These are phyloP conservation scores for Echria macrotheca DNA, from an alignment of 495 filamentous ascomycete genomes.

Conservation along the genomic window DNA sequence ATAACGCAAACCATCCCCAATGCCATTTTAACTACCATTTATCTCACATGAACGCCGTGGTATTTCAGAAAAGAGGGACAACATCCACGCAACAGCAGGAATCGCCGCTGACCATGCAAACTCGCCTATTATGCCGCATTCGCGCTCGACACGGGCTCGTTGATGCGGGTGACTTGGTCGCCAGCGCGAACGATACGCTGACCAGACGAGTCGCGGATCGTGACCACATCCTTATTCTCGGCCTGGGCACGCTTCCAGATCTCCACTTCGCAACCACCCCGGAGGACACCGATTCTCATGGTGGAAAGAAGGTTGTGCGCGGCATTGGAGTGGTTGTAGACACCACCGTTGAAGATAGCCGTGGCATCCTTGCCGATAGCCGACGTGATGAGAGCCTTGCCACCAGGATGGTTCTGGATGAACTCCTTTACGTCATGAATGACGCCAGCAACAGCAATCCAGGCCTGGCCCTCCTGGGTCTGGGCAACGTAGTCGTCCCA, in stretches of 20 bases:
- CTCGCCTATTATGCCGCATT: conserved; percentile 56
- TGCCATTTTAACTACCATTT: not conserved
- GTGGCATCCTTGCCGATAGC: conserved; percentile 97
- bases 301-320: conserved; percentile 96
- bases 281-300: conserved; percentile 94
- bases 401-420: conserved; percentile 95
- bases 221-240: conserved; percentile 80
- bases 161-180: conserved; percentile 79
- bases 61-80: not conserved
- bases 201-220: conserved; percentile 74
- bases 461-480: conserved; percentile 72
- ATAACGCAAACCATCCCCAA: too few species aligned
- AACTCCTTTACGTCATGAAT: conserved; percentile 93
- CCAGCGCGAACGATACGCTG: conserved; percentile 86
- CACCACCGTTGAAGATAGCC: conserved; percentile 98
- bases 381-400: conserved; percentile 87
- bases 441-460: conserved; percentile 86
- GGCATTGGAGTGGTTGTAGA: conserved; percentile 96
- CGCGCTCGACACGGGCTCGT: conserved; percentile 63
- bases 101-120: not conserved
- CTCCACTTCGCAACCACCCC: conserved; percentile 94
- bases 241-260: conserved; percentile 95
- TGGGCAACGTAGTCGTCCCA: conserved; percentile 94
- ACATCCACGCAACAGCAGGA: not conserved
- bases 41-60: not conserved